Conservation (phyloP, 768 basidiomycete genomes). For the Mycena metata region DNA sequence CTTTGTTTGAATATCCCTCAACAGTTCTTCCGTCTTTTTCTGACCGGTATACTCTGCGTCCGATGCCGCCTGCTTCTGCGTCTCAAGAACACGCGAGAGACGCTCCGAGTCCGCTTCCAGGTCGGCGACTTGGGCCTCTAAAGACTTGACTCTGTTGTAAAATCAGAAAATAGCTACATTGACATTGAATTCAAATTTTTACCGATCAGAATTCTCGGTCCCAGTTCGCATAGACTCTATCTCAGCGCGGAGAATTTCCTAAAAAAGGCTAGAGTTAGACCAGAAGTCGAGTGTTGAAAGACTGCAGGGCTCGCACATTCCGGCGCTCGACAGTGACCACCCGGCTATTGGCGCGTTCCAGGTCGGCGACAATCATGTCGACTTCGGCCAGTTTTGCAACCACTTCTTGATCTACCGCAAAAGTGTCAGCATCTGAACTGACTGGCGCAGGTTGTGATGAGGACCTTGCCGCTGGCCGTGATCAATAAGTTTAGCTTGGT, state of each 20-base stretch:
- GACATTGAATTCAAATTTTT: conserved; percentile 41
- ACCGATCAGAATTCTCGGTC: conserved; percentile 79
- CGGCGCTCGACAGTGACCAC: conserved; percentile 93
- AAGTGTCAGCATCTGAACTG: conserved; percentile 1
- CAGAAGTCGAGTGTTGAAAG: conserved; percentile 3
- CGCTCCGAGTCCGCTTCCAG: conserved; percentile 83
- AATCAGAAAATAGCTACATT: conserved; percentile 8
- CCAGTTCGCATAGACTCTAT: conserved; percentile 92
- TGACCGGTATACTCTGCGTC: conserved; percentile 62
- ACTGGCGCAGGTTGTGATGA: not conserved
- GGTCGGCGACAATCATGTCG: conserved; percentile 94
- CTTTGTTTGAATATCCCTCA: conserved; percentile 71
- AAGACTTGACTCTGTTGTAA: conserved; percentile 68
- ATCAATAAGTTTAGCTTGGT: conserved; percentile 92
- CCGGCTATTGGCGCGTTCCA: conserved; percentile 94
- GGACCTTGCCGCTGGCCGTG: conserved; percentile 91
- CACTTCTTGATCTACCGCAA: conserved; percentile 85
- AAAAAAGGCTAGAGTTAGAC: conserved; percentile 23
- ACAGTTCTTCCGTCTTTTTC: conserved; percentile 71
- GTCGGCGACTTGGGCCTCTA: conserved; percentile 81
- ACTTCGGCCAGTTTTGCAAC: conserved; percentile 91
- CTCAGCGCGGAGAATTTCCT: conserved; percentile 97
- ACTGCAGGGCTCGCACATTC: conserved; percentile 69
- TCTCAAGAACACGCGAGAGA: conserved; percentile 74
- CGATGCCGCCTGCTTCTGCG: conserved; percentile 64